Base-by-base conservation (phyloP, 2,329 filamentous ascomycete genomes). In the Penicillium sp. region DNA sequence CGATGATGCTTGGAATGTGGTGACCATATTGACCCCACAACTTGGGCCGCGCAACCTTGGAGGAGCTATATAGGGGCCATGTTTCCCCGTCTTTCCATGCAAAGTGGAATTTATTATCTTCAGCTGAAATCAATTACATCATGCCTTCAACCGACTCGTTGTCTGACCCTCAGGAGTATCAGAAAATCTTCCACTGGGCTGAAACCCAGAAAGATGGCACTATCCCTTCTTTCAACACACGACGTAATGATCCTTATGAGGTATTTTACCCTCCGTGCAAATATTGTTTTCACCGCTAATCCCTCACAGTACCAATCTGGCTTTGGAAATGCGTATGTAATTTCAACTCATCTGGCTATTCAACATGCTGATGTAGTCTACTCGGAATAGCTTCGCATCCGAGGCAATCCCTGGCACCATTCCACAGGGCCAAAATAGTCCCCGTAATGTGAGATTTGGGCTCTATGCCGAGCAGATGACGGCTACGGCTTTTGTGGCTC, bases 401-500 rank as follows among this genome's bases (percentile, higher is more conserved):
- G 72, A 74, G 57, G 72, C 72, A 43, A 64, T 74, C n/a, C 66
- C 70, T 39, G 72, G 72, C 16, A 74, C 71, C 34, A 69, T 70
- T 60, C 70, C 72, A 50, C 67, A 71, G 7, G 72, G 69, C 43
- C 70, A 72, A 53, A 74, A 74, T 56, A 72, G 57, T 45, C 72
- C 72, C 27, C 71, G 72, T 11, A 69, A 68, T 46, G 70, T 72
- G 32, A 68, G 70, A 2, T 71, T 69, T 34, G 72, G 72, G 1
- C 55, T 74, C 2, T 72, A 72, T 48, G 68, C 68, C 1, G 69
- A 72, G 32, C 69, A 84, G 66, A 74, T 84, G 4, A 83, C 81
- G n/a, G 82, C 81, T 16, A 84, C 81, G 2, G 81, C 82, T 22
- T 85, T 85, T 66, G 81, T 82, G 40, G 81, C 82, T 13, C 82